These are phyloP conservation scores for Elongisporangium undulatum DNA, from an alignment of 352 stramenopile genomes.

Conservation along the genomic window DNA sequence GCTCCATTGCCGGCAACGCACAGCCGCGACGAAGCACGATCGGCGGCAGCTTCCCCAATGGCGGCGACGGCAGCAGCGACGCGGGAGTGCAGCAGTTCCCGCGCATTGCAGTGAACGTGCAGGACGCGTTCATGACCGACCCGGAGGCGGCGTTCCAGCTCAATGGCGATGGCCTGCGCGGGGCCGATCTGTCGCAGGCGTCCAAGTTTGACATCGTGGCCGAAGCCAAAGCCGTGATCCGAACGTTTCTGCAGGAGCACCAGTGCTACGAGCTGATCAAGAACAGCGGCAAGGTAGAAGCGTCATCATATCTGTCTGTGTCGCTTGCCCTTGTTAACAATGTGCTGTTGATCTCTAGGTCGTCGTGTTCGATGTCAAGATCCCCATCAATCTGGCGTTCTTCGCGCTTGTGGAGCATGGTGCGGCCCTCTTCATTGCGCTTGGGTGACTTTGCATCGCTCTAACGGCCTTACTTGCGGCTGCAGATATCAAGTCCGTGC, in stretches of 20 bases:
- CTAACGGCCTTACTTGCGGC: slow-evolving; percentile 7
- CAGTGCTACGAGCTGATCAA: slow-evolving; percentile 96
- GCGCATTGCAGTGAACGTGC: slow-evolving; percentile 22
- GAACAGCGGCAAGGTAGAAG: slow-evolving; percentile 90
- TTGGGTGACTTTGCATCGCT: slow-evolving; percentile 1
- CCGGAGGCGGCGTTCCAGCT: slow-evolving; percentile 18
- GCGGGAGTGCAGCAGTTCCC: slow-evolving; percentile 7
- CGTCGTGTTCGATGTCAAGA: slow-evolving; percentile 98
- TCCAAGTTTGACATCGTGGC: slow-evolving; percentile 65
- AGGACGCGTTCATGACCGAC: slow-evolving; percentile 37
- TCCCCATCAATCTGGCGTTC: slow-evolving; percentile 98
- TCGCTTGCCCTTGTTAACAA: slow-evolving; percentile 1
- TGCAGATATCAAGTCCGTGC: slow-evolving; percentile 96
- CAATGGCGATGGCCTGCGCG: slow-evolving; percentile 19
- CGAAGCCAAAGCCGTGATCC: slow-evolving; percentile 79
- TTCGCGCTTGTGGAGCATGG: slow-evolving; percentile 99
- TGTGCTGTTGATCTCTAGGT: slow-evolving; percentile 34
- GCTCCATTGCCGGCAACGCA: neutral
- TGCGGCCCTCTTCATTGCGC: slow-evolving; percentile 24
- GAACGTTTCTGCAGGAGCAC: slow-evolving; percentile 84
- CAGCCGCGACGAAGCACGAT: neutral
- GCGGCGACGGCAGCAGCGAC: neutral
- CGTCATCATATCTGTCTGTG: neutral
- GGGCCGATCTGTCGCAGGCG: slow-evolving; percentile 36
- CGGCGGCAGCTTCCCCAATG: neutral